Percentiles rank a stretch among this genome's conserved stretches.
phyloP scores from a whole-genome alignment of 441 rosid genomes.

The Sinapis alba region DNA sequence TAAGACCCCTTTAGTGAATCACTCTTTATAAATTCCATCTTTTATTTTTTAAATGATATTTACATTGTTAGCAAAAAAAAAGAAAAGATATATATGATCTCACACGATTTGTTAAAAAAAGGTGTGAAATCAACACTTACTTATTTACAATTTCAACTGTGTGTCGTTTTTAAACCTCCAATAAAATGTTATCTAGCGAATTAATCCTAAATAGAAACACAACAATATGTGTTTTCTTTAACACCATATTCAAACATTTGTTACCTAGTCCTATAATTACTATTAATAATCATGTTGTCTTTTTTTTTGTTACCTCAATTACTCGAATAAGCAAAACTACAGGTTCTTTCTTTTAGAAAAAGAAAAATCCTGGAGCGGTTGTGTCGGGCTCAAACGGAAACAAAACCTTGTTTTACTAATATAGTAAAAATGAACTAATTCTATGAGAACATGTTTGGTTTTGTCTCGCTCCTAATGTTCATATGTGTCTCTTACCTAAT shows the following conservation, averaged over 20 bases:
- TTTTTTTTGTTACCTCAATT: neutral
- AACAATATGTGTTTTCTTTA: neutral
- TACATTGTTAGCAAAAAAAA: no score
- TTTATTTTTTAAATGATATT: no score
- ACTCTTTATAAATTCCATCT: no score
- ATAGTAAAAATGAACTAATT: constrained; percentile 23
- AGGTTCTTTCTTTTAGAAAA: neutral
- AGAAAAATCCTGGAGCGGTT: neutral
- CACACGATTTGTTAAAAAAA: neutral
- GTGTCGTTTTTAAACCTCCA: neutral
- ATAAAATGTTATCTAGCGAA: neutral
- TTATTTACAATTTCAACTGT: neutral
- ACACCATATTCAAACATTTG: neutral
- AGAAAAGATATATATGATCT: no score
- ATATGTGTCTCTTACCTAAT: constrained; percentile 23
- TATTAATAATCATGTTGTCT: neutral
- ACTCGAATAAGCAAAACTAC: neutral
- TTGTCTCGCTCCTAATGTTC: constrained; percentile 25
- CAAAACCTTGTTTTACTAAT: constrained; percentile 18
- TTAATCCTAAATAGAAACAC: neutral
- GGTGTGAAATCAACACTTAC: neutral
- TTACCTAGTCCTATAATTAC: neutral
- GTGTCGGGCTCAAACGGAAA: constrained; percentile 28
- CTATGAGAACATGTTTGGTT: constrained; percentile 6
- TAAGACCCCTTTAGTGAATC: no score